Evolutionary conservation across 2,329 filamentous ascomycete species (phyloP).

Genomic region (Aspergillus sp.): DNA sequence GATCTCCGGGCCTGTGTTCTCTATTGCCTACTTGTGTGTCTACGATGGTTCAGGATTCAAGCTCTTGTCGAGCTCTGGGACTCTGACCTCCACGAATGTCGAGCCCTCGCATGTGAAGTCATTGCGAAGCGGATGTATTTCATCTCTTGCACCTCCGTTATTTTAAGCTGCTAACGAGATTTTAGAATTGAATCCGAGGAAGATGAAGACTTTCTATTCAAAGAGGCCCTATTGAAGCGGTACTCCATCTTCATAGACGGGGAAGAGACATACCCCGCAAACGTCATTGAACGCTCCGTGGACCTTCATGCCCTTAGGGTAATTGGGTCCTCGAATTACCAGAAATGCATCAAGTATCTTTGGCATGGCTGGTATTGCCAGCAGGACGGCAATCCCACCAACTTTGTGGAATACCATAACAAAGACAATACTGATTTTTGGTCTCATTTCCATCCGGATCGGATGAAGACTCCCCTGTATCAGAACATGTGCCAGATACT

Average conservation of each 20-base stretch:
- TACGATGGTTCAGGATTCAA: conserved; percentile 76
- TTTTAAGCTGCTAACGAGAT: conserved; percentile 2
- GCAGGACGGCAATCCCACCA: conserved; percentile 83
- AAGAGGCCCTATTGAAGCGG: conserved; percentile 76
- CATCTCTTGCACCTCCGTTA: too few species aligned
- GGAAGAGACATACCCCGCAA: conserved; percentile 68
- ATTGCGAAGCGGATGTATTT: conserved; percentile 70
- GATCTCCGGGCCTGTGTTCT: conserved; percentile 77
- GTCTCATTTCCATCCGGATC: conserved; percentile 84
- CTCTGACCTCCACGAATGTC: conserved; percentile 72
- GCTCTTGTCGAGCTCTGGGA: conserved; percentile 84
- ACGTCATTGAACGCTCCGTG: conserved; percentile 89
- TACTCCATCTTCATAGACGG: conserved; percentile 77
- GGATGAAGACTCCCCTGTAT: conserved; percentile 87
- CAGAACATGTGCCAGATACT: conserved; percentile 87
- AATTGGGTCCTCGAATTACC: conserved; percentile 89
- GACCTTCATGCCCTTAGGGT: conserved; percentile 85
- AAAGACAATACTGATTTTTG: conserved; percentile 75
- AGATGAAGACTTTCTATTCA: conserved; percentile 71
- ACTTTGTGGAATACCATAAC: conserved; percentile 81
- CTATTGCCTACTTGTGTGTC: conserved; percentile 71
- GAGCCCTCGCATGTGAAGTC: conserved; percentile 80
- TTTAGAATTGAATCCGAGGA: conserved; percentile 78
- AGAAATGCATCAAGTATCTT: conserved; percentile 87
- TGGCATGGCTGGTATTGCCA: conserved; percentile 98